Conservation (phyloP, 306 rosid genomes). For the Castanea crenata region DNA sequence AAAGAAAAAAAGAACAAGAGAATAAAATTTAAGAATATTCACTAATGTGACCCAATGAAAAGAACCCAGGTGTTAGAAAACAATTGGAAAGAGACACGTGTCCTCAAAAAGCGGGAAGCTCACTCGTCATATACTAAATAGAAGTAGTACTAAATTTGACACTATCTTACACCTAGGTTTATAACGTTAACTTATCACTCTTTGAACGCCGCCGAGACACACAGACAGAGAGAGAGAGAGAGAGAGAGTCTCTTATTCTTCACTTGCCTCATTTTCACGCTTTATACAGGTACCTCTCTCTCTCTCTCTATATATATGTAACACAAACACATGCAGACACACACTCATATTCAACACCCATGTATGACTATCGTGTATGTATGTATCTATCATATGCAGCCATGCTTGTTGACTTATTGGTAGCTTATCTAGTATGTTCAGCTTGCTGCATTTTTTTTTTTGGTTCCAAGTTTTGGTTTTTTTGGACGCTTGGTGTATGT, state of each 20-base stretch:
- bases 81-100: slow-evolving; percentile 13
- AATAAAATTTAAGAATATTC: not conserved
- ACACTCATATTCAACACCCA: not conserved
- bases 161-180: slow-evolving; percentile 17
- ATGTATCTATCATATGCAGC: not conserved
- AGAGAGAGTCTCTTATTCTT: not conserved
- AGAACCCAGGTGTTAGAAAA: not conserved
- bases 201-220: slow-evolving; percentile 39
- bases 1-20: too few relatives aligned
- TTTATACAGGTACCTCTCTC: slow-evolving; percentile 14
- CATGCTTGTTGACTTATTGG: not conserved
- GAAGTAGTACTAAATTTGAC: not conserved
- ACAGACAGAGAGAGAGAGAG: not conserved
- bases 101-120: slow-evolving; percentile 29
- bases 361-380: not conserved
- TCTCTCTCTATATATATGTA: not conserved
- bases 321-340: not conserved
- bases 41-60: not conserved
- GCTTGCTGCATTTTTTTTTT: not conserved
- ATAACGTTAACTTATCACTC: slow-evolving; percentile 36
- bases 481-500: not conserved
- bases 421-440: not conserved
- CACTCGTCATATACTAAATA: too few relatives aligned
- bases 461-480: not conserved
- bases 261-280: not conserved